Evolutionary conservation across 2,329 filamentous ascomycete species (phyloP).

Genomic region (Aspergillus calidoustus): DNA sequence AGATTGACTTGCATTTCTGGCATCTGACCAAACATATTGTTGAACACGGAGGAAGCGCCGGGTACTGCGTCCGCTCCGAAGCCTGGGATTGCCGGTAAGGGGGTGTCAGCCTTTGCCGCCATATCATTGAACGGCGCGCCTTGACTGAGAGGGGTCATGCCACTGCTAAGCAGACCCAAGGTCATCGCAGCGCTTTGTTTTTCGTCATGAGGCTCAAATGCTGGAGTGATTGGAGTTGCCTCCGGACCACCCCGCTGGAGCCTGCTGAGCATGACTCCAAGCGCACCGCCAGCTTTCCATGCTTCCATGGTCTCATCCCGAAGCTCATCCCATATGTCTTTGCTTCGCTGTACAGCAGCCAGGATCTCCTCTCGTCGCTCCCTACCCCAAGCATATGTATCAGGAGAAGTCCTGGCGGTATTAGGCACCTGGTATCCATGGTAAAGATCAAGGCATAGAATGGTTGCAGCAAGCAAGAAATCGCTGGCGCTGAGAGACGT

Average conservation of each 20-base stretch:
- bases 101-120: constrained; percentile 35
- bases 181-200: constrained; percentile 72
- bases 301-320: constrained; percentile 83
- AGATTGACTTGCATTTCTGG: constrained; percentile 62
- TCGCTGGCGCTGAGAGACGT: constrained; percentile 80
- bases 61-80: constrained; percentile 40
- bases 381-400: constrained; percentile 52
- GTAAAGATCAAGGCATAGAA: constrained; percentile 81
- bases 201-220: constrained; percentile 55
- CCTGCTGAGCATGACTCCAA: constrained; percentile 85
- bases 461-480: constrained; percentile 83
- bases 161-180: constrained; percentile 68
- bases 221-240: constrained; percentile 25
- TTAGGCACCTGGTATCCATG: constrained; percentile 52
- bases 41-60: constrained; percentile 59
- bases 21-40: constrained; percentile 58
- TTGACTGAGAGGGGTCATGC: constrained; percentile 57
- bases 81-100: constrained; percentile 29
- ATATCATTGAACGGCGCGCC: constrained; percentile 36
- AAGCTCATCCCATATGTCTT: constrained; percentile 78
- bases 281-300: constrained; percentile 78
- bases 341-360: constrained; percentile 70
- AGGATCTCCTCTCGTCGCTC: constrained; percentile 73
- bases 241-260: constrained; percentile 54
- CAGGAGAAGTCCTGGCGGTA: constrained; percentile 39